A percentile compares a stretch with the other conserved stretches of the same genome.
Evolutionary conservation across 495 filamentous ascomycete species (phyloP).

Genomic region (Penicillium psychrofluorescens): DNA sequence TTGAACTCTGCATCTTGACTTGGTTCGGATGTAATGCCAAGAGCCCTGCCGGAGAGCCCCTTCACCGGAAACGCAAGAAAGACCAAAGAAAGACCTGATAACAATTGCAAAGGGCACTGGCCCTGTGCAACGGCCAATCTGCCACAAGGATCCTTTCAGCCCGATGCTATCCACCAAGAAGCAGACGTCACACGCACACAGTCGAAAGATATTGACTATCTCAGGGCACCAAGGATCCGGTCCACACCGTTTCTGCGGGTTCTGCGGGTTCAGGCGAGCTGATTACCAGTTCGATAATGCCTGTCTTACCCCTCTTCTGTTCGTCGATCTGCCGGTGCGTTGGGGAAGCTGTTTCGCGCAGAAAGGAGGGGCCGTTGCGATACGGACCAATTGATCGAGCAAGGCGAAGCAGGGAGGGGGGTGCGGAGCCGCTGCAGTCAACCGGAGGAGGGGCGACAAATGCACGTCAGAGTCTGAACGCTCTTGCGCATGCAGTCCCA

Average conservation of each 20-base stretch:
- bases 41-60: slow-evolving; percentile 40
- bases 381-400: slow-evolving; percentile 30
- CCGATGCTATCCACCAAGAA: slow-evolving; percentile 16
- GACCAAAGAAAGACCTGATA: slow-evolving; percentile 25
- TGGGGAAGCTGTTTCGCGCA: slow-evolving; percentile 35
- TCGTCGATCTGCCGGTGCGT: slow-evolving; percentile 32
- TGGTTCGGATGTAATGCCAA: slow-evolving; percentile 38
- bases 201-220: slow-evolving; percentile 13
- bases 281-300: slow-evolving; percentile 14
- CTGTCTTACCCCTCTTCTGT: slow-evolving; percentile 24
- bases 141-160: slow-evolving; percentile 3
- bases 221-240: slow-evolving; percentile 15
- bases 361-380: slow-evolving; percentile 21
- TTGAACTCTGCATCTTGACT: slow-evolving; percentile 47
- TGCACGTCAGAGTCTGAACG: slow-evolving; percentile 10
- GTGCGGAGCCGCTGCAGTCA: slow-evolving; percentile 5
- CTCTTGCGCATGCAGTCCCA: slow-evolving; percentile 12
- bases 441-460: slow-evolving; percentile 7
- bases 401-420: slow-evolving; percentile 12
- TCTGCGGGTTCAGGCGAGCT: slow-evolving; percentile 15
- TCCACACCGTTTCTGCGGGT: slow-evolving; percentile 16
- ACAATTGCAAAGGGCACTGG: slow-evolving; percentile 31
- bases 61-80: slow-evolving; percentile 19
- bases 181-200: slow-evolving; percentile 17
- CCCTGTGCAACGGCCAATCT: slow-evolving; percentile 27